These are phyloP conservation scores for Emmonsiellopsis sp. DNA, from an alignment of 2,329 filamentous ascomycete genomes.

Conservation along the genomic window DNA sequence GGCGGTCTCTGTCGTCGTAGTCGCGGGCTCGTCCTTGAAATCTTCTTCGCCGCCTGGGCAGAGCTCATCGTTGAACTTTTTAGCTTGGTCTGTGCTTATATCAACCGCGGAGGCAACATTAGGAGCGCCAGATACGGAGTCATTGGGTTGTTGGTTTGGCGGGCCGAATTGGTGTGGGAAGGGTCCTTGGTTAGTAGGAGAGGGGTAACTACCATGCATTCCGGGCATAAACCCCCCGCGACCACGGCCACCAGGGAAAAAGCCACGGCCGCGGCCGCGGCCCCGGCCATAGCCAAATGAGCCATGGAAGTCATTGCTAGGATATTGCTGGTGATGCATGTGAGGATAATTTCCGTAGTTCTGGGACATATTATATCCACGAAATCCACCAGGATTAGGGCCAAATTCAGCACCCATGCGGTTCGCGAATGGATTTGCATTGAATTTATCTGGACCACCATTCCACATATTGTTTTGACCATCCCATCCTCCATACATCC, in stretches of 20 bases:
- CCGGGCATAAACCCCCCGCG: conserved; percentile 26
- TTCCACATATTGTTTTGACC: conserved; percentile 43
- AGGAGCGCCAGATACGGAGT: conserved; percentile 6
- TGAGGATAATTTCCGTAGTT: conserved; percentile 76
- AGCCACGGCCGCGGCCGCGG: conserved; percentile 32
- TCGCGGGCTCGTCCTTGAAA: conserved; percentile 16
- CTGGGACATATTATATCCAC: conserved; percentile 61
- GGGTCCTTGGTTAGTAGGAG: conserved; percentile 26
- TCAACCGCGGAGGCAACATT: conserved; percentile 4
- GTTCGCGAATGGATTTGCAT: conserved; percentile 65
- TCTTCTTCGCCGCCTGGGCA: conserved; percentile 27
- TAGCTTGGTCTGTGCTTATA: conserved; percentile 10
- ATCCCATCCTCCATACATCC: conserved; percentile 72
- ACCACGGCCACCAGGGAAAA: conserved; percentile 23
- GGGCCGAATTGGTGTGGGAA: conserved; percentile 21
- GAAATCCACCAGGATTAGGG: conserved; percentile 61
- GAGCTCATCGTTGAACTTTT: conserved; percentile 26
- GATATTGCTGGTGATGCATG: conserved; percentile 40
- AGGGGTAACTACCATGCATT: conserved; percentile 27
- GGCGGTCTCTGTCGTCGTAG: conserved; percentile 12
- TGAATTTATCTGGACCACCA: conserved; percentile 68
- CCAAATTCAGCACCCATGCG: conserved; percentile 77
- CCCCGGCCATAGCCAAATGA: conserved; percentile 64
- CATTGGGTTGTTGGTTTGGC: conserved; percentile 8
- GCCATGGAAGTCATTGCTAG: conserved; percentile 59